Evolutionary conservation across 2,329 filamentous ascomycete species (phyloP).

Genomic region (Colletotrichum sp.): DNA sequence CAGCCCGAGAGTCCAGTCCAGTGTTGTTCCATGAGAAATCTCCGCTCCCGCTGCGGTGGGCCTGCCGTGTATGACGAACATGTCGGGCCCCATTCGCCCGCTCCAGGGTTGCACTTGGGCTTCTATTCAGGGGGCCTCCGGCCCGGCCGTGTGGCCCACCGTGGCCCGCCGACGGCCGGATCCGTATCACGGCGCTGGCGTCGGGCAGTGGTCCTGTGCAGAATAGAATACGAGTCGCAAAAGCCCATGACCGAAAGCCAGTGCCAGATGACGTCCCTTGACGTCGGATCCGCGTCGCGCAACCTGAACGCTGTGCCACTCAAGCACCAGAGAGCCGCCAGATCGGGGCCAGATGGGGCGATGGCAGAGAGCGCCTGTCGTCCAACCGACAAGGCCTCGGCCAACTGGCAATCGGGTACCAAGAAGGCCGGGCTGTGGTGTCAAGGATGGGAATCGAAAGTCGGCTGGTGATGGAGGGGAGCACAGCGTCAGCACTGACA

Average conservation of each 20-base stretch:
- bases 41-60: conserved; percentile 11
- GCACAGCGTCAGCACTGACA: neutral
- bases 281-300: neutral
- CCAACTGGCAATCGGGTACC: conserved; percentile 1
- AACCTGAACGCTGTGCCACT: neutral
- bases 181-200: neutral
- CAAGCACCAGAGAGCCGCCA: neutral
- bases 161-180: neutral
- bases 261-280: neutral
- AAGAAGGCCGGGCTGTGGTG: neutral
- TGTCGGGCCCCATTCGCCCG: neutral
- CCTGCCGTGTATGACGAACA: conserved; percentile 9
- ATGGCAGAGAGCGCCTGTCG: neutral
- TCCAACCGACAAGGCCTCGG: neutral
- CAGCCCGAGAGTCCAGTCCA: neutral
- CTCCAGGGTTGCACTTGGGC: conserved; percentile 7
- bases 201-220: neutral
- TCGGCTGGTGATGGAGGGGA: neutral
- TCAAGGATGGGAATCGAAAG: neutral
- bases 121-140: neutral
- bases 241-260: neutral
- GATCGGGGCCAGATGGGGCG: neutral
- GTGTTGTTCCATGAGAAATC: neutral
- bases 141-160: neutral
- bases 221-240: neutral